Evolutionary conservation across 2,329 filamentous ascomycete species (phyloP), one percentile per base, ranked within the genome.

Genomic region (Apiospora phragmitis): DNA sequence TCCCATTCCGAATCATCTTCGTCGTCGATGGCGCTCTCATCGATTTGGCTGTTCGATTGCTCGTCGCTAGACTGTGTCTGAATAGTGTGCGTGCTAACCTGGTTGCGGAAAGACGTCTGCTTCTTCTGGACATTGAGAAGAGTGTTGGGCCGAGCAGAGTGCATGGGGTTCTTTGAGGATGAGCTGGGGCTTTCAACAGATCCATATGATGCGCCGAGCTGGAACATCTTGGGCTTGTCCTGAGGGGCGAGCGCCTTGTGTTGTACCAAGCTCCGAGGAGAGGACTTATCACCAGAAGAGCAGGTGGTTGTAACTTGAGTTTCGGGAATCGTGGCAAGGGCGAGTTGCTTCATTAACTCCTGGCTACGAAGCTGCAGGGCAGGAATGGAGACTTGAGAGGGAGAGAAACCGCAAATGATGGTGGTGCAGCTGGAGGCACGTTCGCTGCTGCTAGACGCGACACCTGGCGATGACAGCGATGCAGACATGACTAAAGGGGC

Each of bases 341-440:
- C 84, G 47, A 87, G 84, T 12, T 84, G 78, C 67, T 87, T 85
- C 59, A 69, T 66, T 26, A 55, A 72, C 12, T 72, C 69, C 35
- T 71, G 82, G 72, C 82, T 89, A 77, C 85, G 89, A 73, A 84
- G 83, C 29, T 73, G 76, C 69, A 83, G 80, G 70, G 83, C 79
- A 73, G 85, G 77, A 66, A 83, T 86, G 74, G 85, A 76, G 67
- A 83, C 86, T 72, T 92, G 90, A 35, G 92, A 91, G 1, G 93
- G 93, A 6, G 93, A 93, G 82, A 98, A 97, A 71, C 95, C 95
- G 73, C 93, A 92, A 68, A 97, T 91, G 71, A 97, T 89, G 73
- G 91, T 95, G 72, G 83, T 85, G 7, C 79, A 75, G 51, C 42
- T 47, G 0, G 70, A 72, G 16, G 79, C 80, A 38, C 55, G 55